A percentile compares a stretch with the other conserved stretches of the same genome.
Evolutionary conservation across 2,329 filamentous ascomycete species (phyloP).

Genomic region (Trichoderma arundinaceum): DNA sequence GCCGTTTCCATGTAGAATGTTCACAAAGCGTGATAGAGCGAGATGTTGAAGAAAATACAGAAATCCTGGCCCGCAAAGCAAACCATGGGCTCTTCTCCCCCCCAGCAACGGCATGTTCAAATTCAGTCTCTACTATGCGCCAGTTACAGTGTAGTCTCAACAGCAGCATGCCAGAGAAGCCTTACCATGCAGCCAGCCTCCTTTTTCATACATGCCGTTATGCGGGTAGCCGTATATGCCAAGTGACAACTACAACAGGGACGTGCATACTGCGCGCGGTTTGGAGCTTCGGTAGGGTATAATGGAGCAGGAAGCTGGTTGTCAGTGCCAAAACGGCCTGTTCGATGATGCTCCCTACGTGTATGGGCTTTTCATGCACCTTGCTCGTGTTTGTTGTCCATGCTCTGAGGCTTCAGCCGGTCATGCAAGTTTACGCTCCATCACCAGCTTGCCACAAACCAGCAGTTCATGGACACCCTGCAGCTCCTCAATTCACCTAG

Average conservation of each 20-base stretch:
- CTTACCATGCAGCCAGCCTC: slow-evolving; percentile 15
- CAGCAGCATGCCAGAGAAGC: slow-evolving; percentile 2
- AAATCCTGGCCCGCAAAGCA: neutral
- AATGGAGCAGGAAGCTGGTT: neutral
- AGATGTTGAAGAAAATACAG: no score
- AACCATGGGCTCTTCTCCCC: neutral
- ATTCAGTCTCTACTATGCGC: neutral
- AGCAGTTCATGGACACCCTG: neutral
- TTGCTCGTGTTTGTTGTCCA: neutral
- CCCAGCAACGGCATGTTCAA: neutral
- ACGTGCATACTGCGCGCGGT: neutral
- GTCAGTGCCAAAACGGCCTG: neutral
- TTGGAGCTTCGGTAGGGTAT: neutral
- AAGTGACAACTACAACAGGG: slow-evolving; percentile 17
- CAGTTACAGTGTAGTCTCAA: neutral
- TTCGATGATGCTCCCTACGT: neutral
- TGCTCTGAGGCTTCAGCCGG: neutral
- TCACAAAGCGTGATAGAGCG: neutral
- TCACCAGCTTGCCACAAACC: neutral
- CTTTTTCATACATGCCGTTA: neutral
- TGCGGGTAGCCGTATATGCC: neutral
- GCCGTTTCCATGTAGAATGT: neutral
- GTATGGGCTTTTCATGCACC: neutral
- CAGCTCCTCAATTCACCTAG: slow-evolving; percentile 1
- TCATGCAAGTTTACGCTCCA: slow-evolving; percentile 5